A percentile compares a stretch with the other conserved stretches of the same genome.
Evolutionary conservation across 768 basidiomycete genomes (phyloP).

Genomic region (Rubroboletus satanas): DNA sequence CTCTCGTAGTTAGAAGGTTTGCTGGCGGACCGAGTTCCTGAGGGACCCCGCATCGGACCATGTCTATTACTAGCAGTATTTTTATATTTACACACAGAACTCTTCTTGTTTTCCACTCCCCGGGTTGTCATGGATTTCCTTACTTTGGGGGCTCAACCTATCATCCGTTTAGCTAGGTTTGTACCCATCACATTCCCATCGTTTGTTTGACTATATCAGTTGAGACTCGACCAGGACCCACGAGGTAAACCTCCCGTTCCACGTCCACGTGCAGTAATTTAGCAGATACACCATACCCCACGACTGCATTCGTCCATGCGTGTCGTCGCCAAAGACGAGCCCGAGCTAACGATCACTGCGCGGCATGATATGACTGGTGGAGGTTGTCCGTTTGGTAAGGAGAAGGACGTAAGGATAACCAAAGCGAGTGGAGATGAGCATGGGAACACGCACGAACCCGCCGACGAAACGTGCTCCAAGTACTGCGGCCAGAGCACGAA

Average conservation of each 20-base stretch:
- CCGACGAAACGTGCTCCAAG: too few species aligned
- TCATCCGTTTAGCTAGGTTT: not conserved
- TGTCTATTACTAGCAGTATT: not conserved
- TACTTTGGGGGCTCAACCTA: not conserved
- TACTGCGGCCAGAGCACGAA: too few species aligned
- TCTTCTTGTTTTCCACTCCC: too few species aligned
- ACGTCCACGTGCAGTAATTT: not conserved
- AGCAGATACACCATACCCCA: not conserved
- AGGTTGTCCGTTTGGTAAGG: too few species aligned
- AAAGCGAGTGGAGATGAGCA: too few species aligned
- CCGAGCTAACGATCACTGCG: constrained; percentile 2
- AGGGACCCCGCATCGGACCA: not conserved
- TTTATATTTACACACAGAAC: not conserved
- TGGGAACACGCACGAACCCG: too few species aligned
- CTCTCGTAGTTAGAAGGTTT: constrained; percentile 1
- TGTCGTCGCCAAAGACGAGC: not conserved
- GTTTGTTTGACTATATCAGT: not conserved
- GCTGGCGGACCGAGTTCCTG: constrained; percentile 4
- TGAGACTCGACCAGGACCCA: not conserved
- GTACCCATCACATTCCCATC: not conserved
- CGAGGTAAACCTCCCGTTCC: not conserved
- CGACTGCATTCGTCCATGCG: not conserved
- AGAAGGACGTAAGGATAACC: too few species aligned
- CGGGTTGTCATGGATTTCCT: not conserved
- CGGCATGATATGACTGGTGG: not conserved